Percentiles rank a stretch among this genome's conserved stretches.
Conservation (phyloP, 345 rosid species). For the Populus deltoides region DNA sequence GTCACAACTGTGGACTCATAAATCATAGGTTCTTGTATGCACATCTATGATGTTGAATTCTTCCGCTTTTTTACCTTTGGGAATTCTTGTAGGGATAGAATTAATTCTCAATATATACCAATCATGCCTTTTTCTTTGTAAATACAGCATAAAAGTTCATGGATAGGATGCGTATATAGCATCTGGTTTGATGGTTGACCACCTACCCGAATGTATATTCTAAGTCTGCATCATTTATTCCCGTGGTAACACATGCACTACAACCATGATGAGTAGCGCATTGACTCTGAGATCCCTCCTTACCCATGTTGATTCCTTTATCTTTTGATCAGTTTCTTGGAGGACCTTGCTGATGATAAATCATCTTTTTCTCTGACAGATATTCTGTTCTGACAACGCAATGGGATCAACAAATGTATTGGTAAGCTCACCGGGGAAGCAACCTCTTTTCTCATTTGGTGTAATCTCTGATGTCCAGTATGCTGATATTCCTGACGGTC, state of each 20-base stretch:
- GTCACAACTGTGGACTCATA: not conserved
- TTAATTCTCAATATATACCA: not conserved
- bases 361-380: conserved; percentile 9
- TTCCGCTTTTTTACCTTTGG: not conserved
- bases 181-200: not conserved
- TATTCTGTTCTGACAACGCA: not conserved
- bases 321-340: not conserved
- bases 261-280: not conserved
- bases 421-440: conserved; percentile 30
- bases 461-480: conserved; percentile 87
- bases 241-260: not conserved
- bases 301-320: not conserved
- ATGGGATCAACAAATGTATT: conserved; percentile 52
- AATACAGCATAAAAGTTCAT: not conserved
- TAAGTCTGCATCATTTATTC: not conserved
- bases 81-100: not conserved
- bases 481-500: conserved; percentile 88
- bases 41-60: not conserved
- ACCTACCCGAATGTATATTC: not conserved
- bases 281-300: not conserved
- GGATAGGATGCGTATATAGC: not conserved
- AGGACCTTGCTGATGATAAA: not conserved
- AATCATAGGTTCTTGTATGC: not conserved
- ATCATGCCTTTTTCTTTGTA: not conserved
- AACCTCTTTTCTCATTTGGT: conserved; percentile 84